Conservation (phyloP, 2,329 filamentous ascomycete species). For the Sporothrix mexicana region DNA sequence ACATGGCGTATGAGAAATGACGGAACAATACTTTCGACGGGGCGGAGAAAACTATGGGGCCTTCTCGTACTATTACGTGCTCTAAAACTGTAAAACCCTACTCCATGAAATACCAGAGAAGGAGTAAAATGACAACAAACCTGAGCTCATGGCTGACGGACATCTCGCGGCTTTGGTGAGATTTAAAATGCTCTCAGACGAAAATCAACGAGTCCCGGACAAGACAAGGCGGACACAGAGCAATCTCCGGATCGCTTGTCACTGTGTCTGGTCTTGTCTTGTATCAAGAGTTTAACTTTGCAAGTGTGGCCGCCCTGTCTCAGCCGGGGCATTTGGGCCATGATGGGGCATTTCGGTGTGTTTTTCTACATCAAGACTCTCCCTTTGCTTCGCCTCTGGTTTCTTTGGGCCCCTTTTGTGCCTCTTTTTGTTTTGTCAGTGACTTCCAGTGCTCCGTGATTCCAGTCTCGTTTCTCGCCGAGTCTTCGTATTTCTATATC, state of each 20-base stretch:
- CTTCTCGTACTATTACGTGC: background rate
- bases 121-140: too few species aligned
- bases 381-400: constrained; percentile 1
- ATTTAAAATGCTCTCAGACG: background rate
- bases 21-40: constrained; percentile 20
- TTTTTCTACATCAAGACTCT: background rate
- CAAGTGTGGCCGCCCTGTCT: background rate
- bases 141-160: background rate
- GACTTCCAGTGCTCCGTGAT: background rate
- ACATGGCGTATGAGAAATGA: background rate
- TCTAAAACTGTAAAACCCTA: background rate
- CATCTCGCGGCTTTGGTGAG: constrained; percentile 11
- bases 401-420: background rate
- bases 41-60: background rate
- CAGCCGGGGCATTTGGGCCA: background rate
- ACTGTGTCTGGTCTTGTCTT: background rate
- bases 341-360: background rate
- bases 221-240: background rate
- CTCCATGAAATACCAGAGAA: too few species aligned
- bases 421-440: background rate
- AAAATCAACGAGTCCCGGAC: background rate
- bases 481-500: background rate
- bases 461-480: background rate
- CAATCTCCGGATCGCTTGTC: constrained; percentile 24
- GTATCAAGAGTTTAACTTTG: background rate